Evolutionary conservation across 805 yeast genomes (phyloP).

Genomic region (Yarrowia bubula): DNA sequence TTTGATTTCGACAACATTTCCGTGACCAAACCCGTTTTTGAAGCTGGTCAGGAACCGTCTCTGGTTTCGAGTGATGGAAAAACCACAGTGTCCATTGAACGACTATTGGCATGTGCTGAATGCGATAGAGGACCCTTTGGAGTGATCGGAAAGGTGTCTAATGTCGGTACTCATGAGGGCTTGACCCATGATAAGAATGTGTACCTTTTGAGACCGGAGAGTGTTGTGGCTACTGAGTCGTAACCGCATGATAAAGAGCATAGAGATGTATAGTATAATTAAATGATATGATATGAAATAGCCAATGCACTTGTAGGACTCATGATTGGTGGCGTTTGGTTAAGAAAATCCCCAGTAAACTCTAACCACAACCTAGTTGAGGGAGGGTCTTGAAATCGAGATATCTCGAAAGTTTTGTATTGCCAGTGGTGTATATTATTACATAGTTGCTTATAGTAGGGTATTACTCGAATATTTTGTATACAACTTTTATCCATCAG

Average conservation of each 20-base stretch:
- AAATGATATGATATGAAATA: neutral
- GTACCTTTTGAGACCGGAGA: slow-evolving; percentile 12
- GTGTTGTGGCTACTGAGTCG: neutral
- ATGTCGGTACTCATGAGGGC: neutral
- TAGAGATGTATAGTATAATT: neutral
- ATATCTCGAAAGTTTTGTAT: no score
- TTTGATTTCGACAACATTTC: slow-evolving; percentile 24
- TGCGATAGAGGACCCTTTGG: slow-evolving; percentile 25
- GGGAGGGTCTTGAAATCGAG: no score
- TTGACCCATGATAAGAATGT: slow-evolving; percentile 18
- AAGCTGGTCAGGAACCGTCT: neutral
- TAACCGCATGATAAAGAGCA: neutral
- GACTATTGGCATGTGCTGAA: slow-evolving; percentile 23
- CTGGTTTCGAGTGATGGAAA: neutral
- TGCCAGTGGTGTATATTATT: no score
- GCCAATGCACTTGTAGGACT: no score
- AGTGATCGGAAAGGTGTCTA: slow-evolving; percentile 15
- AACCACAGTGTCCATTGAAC: slow-evolving; percentile 16
- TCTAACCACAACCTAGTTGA: no score
- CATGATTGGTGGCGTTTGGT: no score
- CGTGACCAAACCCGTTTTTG: slow-evolving; percentile 22
- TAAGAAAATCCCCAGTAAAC: no score
- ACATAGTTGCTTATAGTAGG: no score
- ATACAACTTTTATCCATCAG: no score
- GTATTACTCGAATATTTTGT: no score